Percentiles rank a stretch among this genome's conserved stretches.
phyloP scores from a whole-genome alignment of 2,329 filamentous ascomycete species.

The Alternaria infectoria region DNA sequence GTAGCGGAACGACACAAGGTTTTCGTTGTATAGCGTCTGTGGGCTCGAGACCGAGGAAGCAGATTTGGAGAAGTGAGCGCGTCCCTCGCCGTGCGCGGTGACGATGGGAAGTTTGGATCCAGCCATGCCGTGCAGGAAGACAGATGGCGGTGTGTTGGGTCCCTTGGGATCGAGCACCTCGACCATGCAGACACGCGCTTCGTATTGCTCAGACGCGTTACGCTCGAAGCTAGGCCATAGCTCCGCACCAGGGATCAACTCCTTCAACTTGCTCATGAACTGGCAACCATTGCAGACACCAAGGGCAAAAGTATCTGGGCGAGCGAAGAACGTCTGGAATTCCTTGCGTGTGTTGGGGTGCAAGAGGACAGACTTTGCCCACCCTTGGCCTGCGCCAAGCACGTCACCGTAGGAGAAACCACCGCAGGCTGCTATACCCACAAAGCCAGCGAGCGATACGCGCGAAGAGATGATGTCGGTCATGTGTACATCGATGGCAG shows the following conservation, averaged over 20 bases:
- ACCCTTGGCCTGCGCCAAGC: slow-evolving; percentile 92
- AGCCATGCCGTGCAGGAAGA: slow-evolving; percentile 90
- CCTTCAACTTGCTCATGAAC: slow-evolving; percentile 83
- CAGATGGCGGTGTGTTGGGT: slow-evolving; percentile 59
- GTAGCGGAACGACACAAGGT: slow-evolving; percentile 80
- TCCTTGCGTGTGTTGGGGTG: slow-evolving; percentile 77
- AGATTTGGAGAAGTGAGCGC: slow-evolving; percentile 62
- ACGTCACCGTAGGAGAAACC: slow-evolving; percentile 96
- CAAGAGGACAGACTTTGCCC: slow-evolving; percentile 91
- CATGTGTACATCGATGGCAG: slow-evolving; percentile 95
- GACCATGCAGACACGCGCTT: slow-evolving; percentile 86
- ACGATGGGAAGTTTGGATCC: slow-evolving; percentile 83
- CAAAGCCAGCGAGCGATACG: slow-evolving; percentile 80
- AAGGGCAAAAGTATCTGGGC: slow-evolving; percentile 87
- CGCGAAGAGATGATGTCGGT: slow-evolving; percentile 82
- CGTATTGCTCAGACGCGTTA: slow-evolving; percentile 87
- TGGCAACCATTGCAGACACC: slow-evolving; percentile 98
- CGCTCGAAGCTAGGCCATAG: slow-evolving; percentile 86
- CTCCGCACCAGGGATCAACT: slow-evolving; percentile 81
- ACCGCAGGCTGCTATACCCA: slow-evolving; percentile 90
- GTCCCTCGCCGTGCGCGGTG: slow-evolving; percentile 89
- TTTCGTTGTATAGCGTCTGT: slow-evolving; percentile 65
- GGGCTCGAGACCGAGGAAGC: slow-evolving; percentile 51
- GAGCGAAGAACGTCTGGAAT: slow-evolving; percentile 84
- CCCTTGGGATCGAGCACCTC: slow-evolving; percentile 68